Evolutionary conservation across 441 rosid species (phyloP), one percentile per base, ranked within the genome.

Genomic region (Melastoma candidum): DNA sequence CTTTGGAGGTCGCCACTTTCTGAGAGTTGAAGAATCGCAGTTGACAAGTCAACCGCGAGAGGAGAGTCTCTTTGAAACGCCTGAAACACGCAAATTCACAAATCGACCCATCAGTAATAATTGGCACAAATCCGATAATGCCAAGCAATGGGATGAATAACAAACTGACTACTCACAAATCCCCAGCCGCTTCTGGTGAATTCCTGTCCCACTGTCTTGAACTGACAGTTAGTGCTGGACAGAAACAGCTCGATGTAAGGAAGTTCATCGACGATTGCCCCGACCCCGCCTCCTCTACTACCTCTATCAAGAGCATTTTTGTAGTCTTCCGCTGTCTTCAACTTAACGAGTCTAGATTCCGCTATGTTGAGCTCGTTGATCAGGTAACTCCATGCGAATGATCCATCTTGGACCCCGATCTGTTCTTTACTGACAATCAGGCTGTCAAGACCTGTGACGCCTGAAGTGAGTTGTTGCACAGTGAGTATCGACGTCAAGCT

Each of bases 121-220:
- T 54, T n/a, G 12, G n/a, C 43, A 22, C 13, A 54, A 52, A 10
- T 36, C 11, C 2, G 56, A 12, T 2, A 22, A 52, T 13, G 12
- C 4, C 24, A 9, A 51, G 12, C 12, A 36, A 14, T 32, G 1
- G 22, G 63, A 12, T 45, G 12, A 14, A 11, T 51, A 29, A 32
- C 11, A 3, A 26, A 47, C 44, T 25, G 11, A 48, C 59, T 56
- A 81, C 98, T 79, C 77, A 92, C 97, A 61, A 92, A 85, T 76
- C 98, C 97, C 97, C 96, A 88, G 46, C 98, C 95, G 48, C 86
- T 81, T 60, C 79, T 78, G 11, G 98, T 88, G 69, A 92, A 92
- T 50, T 87, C 96, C 68, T 77, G 86, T 26, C 98, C 98, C 8
- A 92, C 94, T 5, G 77, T 85, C 60, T 80, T 76, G 75, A 74